phyloP scores from a whole-genome alignment of 208 protist species.

The Tritrichomonas foetus region DNA sequence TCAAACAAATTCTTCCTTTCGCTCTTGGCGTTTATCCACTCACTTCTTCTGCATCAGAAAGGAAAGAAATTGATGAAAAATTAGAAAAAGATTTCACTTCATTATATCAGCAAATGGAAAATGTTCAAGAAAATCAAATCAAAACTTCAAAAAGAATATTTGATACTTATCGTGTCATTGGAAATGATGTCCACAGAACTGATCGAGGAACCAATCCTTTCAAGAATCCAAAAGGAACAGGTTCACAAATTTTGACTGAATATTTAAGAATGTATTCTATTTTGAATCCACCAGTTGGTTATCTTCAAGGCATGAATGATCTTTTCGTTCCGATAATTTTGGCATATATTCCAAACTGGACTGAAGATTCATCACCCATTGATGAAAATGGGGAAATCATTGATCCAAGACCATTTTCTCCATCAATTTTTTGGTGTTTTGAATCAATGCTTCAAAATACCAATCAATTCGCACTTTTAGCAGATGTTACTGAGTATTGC shows the following conservation, averaged over 20 bases:
- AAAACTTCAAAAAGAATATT: not conserved
- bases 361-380: not conserved
- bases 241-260: not conserved
- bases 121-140: not conserved
- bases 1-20: not conserved
- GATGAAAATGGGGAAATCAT: not conserved
- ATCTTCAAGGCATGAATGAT: conserved; percentile 38
- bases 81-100: not conserved
- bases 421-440: conserved; percentile 21
- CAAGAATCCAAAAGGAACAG: not conserved
- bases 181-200: not conserved
- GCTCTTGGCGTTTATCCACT: not conserved
- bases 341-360: conserved; percentile 20
- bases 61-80: not conserved
- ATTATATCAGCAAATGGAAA: not conserved
- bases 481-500: not conserved
- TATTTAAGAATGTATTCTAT: not conserved
- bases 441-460: not conserved
- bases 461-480: not conserved
- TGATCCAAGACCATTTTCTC: not conserved
- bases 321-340: conserved; percentile 13
- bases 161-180: not conserved
- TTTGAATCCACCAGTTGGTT: not conserved
- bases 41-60: not conserved
- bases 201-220: not conserved